Base-by-base conservation (phyloP, 257 asterid species). In the Fraxinus cuspidata region DNA sequence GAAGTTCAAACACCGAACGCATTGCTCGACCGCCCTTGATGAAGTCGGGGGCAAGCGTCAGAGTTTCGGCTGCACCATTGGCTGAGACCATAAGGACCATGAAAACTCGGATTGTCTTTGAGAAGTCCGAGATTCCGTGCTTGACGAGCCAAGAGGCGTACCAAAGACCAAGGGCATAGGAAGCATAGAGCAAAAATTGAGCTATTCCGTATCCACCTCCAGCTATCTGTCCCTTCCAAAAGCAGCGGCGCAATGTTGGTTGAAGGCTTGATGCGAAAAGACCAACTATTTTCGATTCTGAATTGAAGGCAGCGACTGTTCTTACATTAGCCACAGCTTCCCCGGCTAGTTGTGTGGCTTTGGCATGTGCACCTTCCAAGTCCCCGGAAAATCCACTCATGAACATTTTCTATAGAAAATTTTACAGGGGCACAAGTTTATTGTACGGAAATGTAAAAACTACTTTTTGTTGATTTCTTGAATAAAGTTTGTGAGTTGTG, bases 41-140 rank as follows among this genome's bases (percentile, higher is more conserved):
- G 85, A 92, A 89, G 75, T 94, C 97, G 0, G 98, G 98, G 68
- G 97, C 96, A 16, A 94, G 87, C 47, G 97, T 94, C 23, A 94
- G 85, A 0, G 97, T 89, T 79, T 94, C 98, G 4, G 96, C 97
- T 0, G 98, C 98, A 25, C 94, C 96, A 15, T 94, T 92, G 40
- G 98, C 97, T 0, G 97, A 94, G 42, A 94, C 95, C 98, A 94
- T 92, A 63, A 94, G 97, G 77, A 94, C 96, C 96, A 94, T 89
- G 92, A 94, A 92, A 34, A 94, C 98, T 0, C 98, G 97, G 77
- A 94, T 94, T 0, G 97, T 92, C 82, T 81, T 89, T 1, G 98
- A 92, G 88, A 94, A 94, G 76, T 94, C 98, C 2, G 98, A 94
- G 84, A 94, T 89, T 51, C 94, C 94, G 0, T 94, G 98, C 84